phyloP scores from a whole-genome alignment of 345 rosid species.

The Triadica sebifera region DNA sequence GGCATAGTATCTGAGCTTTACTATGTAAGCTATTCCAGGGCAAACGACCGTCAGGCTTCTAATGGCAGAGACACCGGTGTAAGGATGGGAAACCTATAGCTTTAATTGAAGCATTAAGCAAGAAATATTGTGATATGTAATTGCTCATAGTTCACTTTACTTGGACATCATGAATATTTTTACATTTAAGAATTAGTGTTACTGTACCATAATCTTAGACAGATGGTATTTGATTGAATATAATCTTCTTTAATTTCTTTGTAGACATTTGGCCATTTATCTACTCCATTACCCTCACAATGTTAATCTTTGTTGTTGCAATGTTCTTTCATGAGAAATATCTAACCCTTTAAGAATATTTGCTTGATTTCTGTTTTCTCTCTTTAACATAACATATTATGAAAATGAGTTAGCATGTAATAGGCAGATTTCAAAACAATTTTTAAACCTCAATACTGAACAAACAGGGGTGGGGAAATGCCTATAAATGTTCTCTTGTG shows the following conservation, averaged over 20 bases:
- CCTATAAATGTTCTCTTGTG: too few species aligned
- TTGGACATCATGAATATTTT: slow-evolving; percentile 2
- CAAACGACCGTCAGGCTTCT: slow-evolving; percentile 37
- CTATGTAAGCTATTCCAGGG: slow-evolving; percentile 62
- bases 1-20: slow-evolving; percentile 77
- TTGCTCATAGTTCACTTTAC: slow-evolving; percentile 11
- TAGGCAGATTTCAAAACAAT: too few species aligned
- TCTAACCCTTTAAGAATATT: background rate
- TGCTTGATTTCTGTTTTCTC: background rate
- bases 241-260: background rate
- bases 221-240: background rate
- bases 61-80: slow-evolving; percentile 56
- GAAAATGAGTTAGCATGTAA: too few species aligned
- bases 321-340: background rate
- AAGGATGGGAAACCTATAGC: slow-evolving; percentile 69
- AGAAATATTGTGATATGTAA: slow-evolving; percentile 6
- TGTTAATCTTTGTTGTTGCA: background rate
- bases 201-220: background rate
- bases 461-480: too few species aligned
- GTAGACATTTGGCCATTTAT: background rate
- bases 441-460: too few species aligned
- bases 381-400: too few species aligned
- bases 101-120: background rate
- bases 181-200: background rate
- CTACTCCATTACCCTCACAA: background rate